Percentiles rank a stretch among this genome's conserved stretches.
Conservation (phyloP, 1,284 basidiomycete species). For the Inonotus hispidus region DNA sequence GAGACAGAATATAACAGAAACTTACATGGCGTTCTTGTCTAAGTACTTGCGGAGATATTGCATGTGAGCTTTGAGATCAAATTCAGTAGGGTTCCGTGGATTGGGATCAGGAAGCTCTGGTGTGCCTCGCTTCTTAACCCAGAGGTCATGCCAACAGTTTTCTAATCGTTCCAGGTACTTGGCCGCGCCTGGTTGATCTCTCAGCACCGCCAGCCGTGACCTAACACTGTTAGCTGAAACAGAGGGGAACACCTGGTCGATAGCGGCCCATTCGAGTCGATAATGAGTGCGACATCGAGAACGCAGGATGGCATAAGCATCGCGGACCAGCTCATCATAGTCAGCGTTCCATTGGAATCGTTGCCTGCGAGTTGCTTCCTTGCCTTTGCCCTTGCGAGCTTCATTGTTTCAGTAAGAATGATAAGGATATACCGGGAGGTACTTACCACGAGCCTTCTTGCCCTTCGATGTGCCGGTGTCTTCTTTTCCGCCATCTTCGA, state of each 20-base stretch:
- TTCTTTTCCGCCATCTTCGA: neutral
- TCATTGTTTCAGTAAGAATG: constrained; percentile 22
- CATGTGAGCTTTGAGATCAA: constrained; percentile 72
- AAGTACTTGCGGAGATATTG: constrained; percentile 75
- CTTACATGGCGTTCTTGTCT: constrained; percentile 82
- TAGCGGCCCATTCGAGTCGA: constrained; percentile 64
- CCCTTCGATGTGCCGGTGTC: neutral
- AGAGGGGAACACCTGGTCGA: constrained; percentile 75
- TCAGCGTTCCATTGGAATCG: constrained; percentile 82
- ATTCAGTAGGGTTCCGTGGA: constrained; percentile 61
- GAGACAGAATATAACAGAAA: constrained; percentile 20
- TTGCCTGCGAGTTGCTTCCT: constrained; percentile 36
- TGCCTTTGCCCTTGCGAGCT: constrained; percentile 10
- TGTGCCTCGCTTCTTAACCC: constrained; percentile 66
- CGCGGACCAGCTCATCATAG: constrained; percentile 82
- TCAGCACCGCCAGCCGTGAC: constrained; percentile 56
- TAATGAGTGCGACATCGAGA: constrained; percentile 61
- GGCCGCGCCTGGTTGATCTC: constrained; percentile 59
- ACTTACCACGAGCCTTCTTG: constrained; percentile 7
- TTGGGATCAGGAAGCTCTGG: constrained; percentile 67
- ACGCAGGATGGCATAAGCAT: constrained; percentile 77
- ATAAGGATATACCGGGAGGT: neutral
- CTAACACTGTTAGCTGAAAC: constrained; percentile 63
- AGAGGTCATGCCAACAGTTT: constrained; percentile 75
- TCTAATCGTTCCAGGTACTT: constrained; percentile 77